Evolutionary conservation across 2,329 filamentous ascomycete species (phyloP).

Genomic region (Ilyonectria robusta): DNA sequence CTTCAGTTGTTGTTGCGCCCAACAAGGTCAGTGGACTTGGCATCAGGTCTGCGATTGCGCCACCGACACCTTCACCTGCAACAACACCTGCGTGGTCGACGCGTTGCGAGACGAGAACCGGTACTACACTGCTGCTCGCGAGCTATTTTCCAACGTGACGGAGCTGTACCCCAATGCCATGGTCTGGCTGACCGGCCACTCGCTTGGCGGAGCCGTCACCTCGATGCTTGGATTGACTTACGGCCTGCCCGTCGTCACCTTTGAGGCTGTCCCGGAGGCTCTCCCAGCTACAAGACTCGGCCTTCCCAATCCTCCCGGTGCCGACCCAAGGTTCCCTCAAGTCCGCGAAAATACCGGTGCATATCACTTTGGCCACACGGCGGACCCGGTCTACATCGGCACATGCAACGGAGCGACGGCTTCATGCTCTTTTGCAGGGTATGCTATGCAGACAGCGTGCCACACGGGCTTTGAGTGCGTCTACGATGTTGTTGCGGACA

Average conservation of each 20-base stretch:
- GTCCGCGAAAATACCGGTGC: constrained; percentile 80
- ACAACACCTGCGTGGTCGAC: constrained; percentile 87
- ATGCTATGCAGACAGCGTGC: constrained; percentile 93
- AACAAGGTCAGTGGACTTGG: constrained; percentile 92
- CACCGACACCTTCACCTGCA: constrained; percentile 88
- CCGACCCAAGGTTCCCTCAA: constrained; percentile 80
- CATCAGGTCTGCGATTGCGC: constrained; percentile 95
- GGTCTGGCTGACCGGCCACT: constrained; percentile 93
- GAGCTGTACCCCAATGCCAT: constrained; percentile 87
- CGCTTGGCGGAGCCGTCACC: constrained; percentile 89
- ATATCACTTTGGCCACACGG: constrained; percentile 95
- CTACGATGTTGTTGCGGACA: constrained; percentile 92
- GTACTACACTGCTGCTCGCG: constrained; percentile 90
- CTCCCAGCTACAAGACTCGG: constrained; percentile 88
- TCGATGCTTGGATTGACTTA: constrained; percentile 94
- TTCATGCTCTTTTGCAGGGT: constrained; percentile 90
- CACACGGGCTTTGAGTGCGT: constrained; percentile 90
- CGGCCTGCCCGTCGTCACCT: constrained; percentile 90
- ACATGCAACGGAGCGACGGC: constrained; percentile 93
- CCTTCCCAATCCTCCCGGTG: constrained; percentile 85
- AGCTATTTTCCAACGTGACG: constrained; percentile 94
- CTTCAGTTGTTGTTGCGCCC: constrained; percentile 97
- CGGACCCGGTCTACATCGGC: constrained; percentile 95
- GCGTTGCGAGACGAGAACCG: constrained; percentile 86
- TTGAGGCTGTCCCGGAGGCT: constrained; percentile 93